Conservation (phyloP, 305 asterid species). For the Euphrasia arctica region DNA sequence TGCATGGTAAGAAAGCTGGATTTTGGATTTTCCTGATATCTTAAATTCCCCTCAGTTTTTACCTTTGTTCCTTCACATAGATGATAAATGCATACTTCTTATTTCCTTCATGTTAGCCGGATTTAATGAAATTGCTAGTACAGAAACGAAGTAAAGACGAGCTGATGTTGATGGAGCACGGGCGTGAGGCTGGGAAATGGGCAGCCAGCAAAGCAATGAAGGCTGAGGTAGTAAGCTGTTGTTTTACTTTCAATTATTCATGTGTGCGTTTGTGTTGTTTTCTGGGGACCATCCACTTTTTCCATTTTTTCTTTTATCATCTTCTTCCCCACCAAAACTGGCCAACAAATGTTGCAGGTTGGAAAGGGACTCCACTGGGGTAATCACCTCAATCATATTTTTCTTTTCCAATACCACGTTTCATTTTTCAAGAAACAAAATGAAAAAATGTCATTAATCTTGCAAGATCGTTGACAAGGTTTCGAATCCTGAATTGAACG, state of each 20-base stretch:
- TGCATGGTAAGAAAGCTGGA: neutral
- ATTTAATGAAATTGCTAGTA: neutral
- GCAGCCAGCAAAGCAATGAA: neutral
- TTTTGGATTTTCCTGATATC: neutral
- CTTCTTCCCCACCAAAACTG: conserved; percentile 1
- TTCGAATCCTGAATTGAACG: too few species aligned
- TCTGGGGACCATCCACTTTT: neutral
- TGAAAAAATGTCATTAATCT: too few species aligned
- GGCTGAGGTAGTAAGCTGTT: neutral
- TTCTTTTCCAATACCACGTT: too few species aligned
- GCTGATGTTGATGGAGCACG: neutral
- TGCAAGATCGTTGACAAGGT: too few species aligned
- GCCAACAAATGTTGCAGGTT: neutral
- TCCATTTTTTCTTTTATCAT: neutral
- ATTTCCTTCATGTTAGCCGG: neutral
- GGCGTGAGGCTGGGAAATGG: conserved; percentile 1
- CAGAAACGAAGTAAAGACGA: neutral
- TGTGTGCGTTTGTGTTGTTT: neutral
- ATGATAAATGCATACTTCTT: neutral
- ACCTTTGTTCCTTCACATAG: neutral
- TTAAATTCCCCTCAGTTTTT: neutral
- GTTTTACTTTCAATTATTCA: neutral
- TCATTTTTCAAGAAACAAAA: too few species aligned
- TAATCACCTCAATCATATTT: neutral
- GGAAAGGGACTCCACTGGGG: neutral